A percentile compares a stretch with the other conserved stretches of the same genome.
Conservation (phyloP, 352 stramenopile genomes). For the Globisporangium alternatum region DNA sequence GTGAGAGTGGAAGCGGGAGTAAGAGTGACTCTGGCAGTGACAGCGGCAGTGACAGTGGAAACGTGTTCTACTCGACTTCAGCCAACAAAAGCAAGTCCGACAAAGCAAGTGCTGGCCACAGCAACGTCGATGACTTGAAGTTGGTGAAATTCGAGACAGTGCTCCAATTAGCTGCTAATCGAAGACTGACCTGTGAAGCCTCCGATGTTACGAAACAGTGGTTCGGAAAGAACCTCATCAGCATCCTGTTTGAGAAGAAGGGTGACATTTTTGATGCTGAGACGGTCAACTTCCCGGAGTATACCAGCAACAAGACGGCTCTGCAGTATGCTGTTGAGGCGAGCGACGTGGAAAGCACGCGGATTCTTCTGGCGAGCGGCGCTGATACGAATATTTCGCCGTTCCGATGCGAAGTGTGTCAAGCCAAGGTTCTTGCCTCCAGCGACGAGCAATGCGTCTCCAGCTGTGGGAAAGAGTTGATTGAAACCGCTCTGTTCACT, state of each 20-base stretch:
- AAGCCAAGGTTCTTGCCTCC: constrained; percentile 4
- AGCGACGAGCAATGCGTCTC: constrained; percentile 25
- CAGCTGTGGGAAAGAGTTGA: constrained; percentile 32
- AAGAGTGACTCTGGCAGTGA: constrained; percentile 13
- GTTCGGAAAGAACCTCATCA: constrained; percentile 56
- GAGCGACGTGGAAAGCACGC: constrained; percentile 37
- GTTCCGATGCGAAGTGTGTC: constrained; percentile 39
- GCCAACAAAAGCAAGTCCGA: neutral
- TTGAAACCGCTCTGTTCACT: constrained; percentile 46
- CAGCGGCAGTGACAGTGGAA: neutral
- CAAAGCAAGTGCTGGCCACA: neutral
- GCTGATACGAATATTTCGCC: constrained; percentile 57
- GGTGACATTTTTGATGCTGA: constrained; percentile 32
- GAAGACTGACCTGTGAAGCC: constrained; percentile 35
- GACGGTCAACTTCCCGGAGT: constrained; percentile 46
- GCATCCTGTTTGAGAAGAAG: constrained; percentile 40
- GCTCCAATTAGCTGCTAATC: constrained; percentile 47
- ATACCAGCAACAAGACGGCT: constrained; percentile 48
- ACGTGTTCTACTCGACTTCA: neutral
- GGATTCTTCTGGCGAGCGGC: constrained; percentile 29
- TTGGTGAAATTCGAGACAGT: constrained; percentile 44
- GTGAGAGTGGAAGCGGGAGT: constrained; percentile 16
- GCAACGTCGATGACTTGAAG: constrained; percentile 16
- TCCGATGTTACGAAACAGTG: constrained; percentile 32
- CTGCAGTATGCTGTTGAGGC: constrained; percentile 54